Conservation (phyloP, 106 monocot species). For the Iris macrosiphon region DNA sequence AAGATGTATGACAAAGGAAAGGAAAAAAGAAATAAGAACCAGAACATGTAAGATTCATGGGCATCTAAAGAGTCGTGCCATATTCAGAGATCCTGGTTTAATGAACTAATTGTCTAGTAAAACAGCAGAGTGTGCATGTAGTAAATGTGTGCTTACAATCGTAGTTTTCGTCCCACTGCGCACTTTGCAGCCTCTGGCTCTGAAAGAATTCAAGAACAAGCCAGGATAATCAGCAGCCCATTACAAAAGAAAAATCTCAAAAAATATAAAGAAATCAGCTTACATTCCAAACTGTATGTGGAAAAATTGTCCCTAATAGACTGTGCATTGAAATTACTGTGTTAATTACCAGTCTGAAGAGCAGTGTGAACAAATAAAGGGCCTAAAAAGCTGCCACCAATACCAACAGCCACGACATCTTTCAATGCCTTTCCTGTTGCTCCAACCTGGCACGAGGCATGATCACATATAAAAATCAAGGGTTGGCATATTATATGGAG, state of each 20-base stretch:
- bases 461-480: background rate
- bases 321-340: too few relatives aligned
- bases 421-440: constrained; percentile 82
- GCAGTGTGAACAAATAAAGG: constrained; percentile 95
- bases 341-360: constrained; percentile 93
- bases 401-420: constrained; percentile 90
- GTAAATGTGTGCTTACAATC: constrained; percentile 73
- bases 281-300: too few relatives aligned
- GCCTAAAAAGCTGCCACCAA: constrained; percentile 94
- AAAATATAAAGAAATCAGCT: too few relatives aligned
- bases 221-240: constrained; percentile 1
- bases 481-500: background rate
- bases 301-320: too few relatives aligned
- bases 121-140: too few relatives aligned
- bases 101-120: too few relatives aligned
- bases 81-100: too few relatives aligned
- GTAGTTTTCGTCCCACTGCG: constrained; percentile 80
- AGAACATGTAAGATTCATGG: too few relatives aligned
- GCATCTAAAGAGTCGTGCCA: too few relatives aligned
- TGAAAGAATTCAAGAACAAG: constrained; percentile 13
- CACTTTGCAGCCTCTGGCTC: constrained; percentile 75
- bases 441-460: constrained; percentile 55
- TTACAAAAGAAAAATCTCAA: background rate
- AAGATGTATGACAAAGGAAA: too few relatives aligned
- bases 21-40: too few relatives aligned